Evolutionary conservation across 306 rosid genomes (phyloP).

Genomic region (Vicia sativa): DNA sequence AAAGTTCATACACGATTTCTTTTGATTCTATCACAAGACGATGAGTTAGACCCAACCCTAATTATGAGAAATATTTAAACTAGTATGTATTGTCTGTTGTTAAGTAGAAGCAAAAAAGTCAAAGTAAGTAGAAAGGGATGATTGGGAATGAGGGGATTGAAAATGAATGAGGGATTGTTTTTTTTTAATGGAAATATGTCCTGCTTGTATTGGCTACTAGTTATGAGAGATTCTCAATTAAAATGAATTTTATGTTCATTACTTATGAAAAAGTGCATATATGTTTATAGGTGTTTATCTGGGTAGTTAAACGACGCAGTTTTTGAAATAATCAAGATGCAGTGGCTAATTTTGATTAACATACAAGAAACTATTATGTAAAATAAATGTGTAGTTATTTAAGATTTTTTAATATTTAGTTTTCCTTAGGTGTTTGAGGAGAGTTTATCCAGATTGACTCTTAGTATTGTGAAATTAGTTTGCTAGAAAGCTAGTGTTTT

Average conservation of each 20-base stretch:
- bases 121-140: background rate
- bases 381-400: background rate
- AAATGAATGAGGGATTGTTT: constrained; percentile 29
- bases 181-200: constrained; percentile 1
- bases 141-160: constrained; percentile 30
- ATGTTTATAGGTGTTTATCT: background rate
- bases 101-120: constrained; percentile 19
- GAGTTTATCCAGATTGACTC: background rate
- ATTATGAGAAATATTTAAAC: too few relatives aligned
- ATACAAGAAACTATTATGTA: background rate
- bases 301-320: background rate
- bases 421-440: background rate
- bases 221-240: background rate
- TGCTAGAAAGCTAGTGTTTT: constrained; percentile 23
- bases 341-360: background rate
- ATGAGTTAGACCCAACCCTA: too few relatives aligned
- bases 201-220: background rate
- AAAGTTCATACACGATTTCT: too few relatives aligned
- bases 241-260: constrained; percentile 2
- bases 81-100: constrained; percentile 18
- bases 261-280: background rate
- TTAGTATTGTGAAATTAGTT: background rate
- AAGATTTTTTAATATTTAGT: background rate
- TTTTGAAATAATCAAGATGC: constrained; percentile 2
- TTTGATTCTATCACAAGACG: too few relatives aligned